A percentile compares a stretch with the other conserved stretches of the same genome.
Conservation (phyloP, 2,329 filamentous ascomycete genomes). For the Pseudogymnoascus verrucosus region DNA sequence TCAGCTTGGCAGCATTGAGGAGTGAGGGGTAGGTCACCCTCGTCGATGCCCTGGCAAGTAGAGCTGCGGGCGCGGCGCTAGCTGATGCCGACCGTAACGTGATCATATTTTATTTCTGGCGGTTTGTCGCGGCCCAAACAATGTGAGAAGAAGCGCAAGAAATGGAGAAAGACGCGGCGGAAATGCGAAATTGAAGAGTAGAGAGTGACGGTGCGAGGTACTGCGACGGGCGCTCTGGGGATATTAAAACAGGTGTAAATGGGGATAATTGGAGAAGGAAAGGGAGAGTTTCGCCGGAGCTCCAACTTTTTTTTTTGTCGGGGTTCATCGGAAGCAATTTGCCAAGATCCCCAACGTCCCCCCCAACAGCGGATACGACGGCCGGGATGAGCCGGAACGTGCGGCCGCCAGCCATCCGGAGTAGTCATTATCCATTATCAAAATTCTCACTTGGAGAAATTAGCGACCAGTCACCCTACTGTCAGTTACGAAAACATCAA, state of each 20-base stretch:
- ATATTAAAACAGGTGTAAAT: background rate
- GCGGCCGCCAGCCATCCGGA: background rate
- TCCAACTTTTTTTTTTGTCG: slow-evolving; percentile 1
- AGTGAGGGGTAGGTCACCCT: background rate
- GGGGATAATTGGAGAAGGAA: background rate
- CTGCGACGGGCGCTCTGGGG: background rate
- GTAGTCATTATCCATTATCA: background rate
- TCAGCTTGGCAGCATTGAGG: background rate
- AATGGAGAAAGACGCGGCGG: background rate
- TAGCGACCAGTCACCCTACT: too few species aligned
- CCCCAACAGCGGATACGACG: background rate
- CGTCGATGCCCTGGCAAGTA: slow-evolving; percentile 19
- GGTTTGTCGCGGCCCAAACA: background rate
- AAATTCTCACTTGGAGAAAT: background rate
- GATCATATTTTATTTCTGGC: background rate
- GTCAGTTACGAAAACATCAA: too few species aligned
- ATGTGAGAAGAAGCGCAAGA: background rate
- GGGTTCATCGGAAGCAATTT: slow-evolving; percentile 1
- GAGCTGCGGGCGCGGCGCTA: slow-evolving; percentile 17
- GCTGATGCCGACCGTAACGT: slow-evolving; percentile 21
- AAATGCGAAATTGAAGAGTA: background rate
- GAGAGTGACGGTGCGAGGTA: background rate
- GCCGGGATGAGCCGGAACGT: background rate
- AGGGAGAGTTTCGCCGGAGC: background rate
- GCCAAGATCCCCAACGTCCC: background rate